Evolutionary conservation across 495 filamentous ascomycete species (phyloP).

Genomic region (Tetracladium marchalianum): DNA sequence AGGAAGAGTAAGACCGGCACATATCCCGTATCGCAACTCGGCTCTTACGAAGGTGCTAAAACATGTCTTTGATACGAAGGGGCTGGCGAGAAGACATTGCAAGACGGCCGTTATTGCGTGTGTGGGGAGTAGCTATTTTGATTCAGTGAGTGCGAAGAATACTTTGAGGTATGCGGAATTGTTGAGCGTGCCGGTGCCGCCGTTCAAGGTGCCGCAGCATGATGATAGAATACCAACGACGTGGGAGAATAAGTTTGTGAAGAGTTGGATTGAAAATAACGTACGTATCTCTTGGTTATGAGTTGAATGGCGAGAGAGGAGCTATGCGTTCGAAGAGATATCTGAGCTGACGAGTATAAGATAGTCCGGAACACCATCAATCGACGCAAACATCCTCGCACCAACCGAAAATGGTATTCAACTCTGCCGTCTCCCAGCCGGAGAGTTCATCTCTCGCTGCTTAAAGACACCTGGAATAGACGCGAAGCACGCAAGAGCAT

Average conservation of each 20-base stretch:
- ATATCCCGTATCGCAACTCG: conserved; percentile 27
- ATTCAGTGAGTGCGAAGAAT: conserved; percentile 18
- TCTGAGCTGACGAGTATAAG: neutral
- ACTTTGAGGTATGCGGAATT: conserved; percentile 22
- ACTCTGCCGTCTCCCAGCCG: conserved; percentile 10
- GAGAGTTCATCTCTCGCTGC: conserved; percentile 17
- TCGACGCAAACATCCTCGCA: conserved; percentile 9
- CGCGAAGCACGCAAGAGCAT: conserved; percentile 22
- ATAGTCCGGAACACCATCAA: conserved; percentile 13
- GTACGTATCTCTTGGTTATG: neutral
- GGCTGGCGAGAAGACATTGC: conserved; percentile 6
- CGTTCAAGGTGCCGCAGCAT: neutral
- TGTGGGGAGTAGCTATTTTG: conserved; percentile 17
- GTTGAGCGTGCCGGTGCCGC: conserved; percentile 15
- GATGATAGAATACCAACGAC: conserved; percentile 1
- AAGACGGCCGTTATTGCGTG: conserved; percentile 27
- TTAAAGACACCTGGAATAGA: conserved; percentile 14
- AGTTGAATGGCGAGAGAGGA: too few species aligned
- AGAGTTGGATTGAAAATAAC: conserved; percentile 11
- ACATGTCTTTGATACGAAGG: conserved; percentile 22
- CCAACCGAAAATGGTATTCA: conserved; percentile 10
- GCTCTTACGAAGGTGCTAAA: conserved; percentile 29
- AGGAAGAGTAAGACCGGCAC: conserved; percentile 13
- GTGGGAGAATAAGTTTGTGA: conserved; percentile 8
- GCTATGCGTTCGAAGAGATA: neutral